phyloP scores from a whole-genome alignment of 441 rosid species.

The Erysimum pusillum region DNA sequence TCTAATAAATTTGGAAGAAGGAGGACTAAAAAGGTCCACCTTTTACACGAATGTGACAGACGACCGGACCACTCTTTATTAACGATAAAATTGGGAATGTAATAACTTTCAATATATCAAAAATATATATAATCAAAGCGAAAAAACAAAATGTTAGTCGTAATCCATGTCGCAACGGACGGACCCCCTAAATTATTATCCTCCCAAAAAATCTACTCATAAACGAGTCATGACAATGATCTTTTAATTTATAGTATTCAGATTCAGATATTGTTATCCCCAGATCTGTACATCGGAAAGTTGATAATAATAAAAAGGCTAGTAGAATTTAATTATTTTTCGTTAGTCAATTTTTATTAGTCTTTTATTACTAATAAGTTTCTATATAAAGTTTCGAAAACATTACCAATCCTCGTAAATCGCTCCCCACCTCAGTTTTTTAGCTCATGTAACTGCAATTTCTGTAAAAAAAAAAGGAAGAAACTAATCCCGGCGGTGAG shows the following conservation, averaged over 20 bases:
- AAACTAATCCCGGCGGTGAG: conserved; percentile 31
- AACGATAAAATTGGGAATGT: conserved; percentile 4
- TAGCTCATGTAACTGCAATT: conserved; percentile 4
- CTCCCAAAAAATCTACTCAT: conserved; percentile 43
- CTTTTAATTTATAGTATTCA: neutral
- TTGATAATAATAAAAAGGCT: neutral
- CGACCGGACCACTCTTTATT: neutral
- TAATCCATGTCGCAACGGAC: conserved; percentile 40
- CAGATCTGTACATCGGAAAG: conserved; percentile 14
- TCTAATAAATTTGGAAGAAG: neutral
- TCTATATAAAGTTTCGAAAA: conserved; percentile 20
- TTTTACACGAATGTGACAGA: conserved; percentile 41
- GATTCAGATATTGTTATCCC: neutral
- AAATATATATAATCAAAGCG: neutral
- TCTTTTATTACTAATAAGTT: neutral
- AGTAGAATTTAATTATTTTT: neutral
- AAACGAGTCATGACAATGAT: conserved; percentile 44
- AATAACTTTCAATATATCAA: neutral
- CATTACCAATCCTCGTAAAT: conserved; percentile 32
- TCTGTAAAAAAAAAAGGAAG: neutral
- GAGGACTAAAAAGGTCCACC: conserved; percentile 21
- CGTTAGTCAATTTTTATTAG: neutral
- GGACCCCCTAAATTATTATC: conserved; percentile 15
- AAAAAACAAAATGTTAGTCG: conserved; percentile 22
- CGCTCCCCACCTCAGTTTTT: conserved; percentile 17